Evolutionary conservation across 2,329 filamentous ascomycete genomes (phyloP), one percentile per base, ranked within the genome.

Genomic region (Dactylellina drechsleri): DNA sequence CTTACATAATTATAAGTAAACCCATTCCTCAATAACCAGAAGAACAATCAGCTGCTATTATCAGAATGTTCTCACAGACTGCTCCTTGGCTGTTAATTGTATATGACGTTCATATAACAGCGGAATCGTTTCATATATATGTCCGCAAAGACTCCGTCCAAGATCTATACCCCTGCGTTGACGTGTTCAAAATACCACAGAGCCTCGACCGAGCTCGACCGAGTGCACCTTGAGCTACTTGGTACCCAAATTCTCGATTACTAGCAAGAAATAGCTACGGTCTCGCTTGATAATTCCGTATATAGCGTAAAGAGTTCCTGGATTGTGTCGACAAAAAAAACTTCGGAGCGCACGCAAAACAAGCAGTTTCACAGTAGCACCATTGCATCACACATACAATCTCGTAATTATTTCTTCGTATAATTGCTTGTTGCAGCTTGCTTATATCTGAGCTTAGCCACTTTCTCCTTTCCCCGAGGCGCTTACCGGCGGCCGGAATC

Each of bases 281-380:
- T n/a, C 57, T 57, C 70, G 62, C 50, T 58, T 66, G 54, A 62
- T 57, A 57, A 67, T 74, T 66, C 70, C 70, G 8, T 28, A 62
- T 66, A 18, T 56, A 74, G 70, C 61, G 16, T 36, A 28, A 57
- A 66, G 70, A 74, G 70, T 74, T 74, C 70, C 70, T 66, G 50
- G 20, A 13, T 36, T 16, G 10, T 56, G 18, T 50, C 47, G 36
- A 59, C 31, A 1, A 10, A 18, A 18, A 61, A 8, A 54, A 31
- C 45, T 16, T 61, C 56, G 54, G 57, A 67, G 28, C 45, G 18
- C 20, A 36, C 31, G 31, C 31, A 36, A 36, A 36, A 36, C 31
- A 36, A 36, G 31, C 5, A 36, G 31, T 36, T 36, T 36, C 31
- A 36, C 6, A 36, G 31, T 36, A 36, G 23, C 23, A 23, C 23